These are phyloP conservation scores for Phellinidium pouzarii DNA, from an alignment of 1,284 basidiomycete genomes.

Conservation along the genomic window DNA sequence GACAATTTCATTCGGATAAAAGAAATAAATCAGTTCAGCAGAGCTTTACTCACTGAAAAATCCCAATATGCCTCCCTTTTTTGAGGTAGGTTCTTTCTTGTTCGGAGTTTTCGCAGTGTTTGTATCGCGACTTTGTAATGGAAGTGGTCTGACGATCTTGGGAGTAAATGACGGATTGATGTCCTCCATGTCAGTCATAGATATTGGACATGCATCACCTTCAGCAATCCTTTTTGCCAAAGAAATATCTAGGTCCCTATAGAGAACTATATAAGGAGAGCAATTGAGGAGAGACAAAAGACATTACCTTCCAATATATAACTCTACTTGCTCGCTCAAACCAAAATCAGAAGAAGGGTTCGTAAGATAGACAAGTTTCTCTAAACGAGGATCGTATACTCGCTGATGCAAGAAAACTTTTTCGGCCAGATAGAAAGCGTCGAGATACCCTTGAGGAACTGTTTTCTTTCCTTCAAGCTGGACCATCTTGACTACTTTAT, in stretches of 20 bases:
- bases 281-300: constrained; percentile 16
- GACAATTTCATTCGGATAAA: constrained; percentile 37
- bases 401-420: constrained; percentile 92
- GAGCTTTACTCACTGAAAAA: constrained; percentile 52
- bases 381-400: constrained; percentile 75
- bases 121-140: constrained; percentile 29
- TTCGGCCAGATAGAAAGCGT: constrained; percentile 75
- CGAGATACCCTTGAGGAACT: constrained; percentile 73
- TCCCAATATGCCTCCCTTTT: constrained; percentile 39
- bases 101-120: constrained; percentile 32
- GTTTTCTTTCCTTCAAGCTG: constrained; percentile 80
- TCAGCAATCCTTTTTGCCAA: constrained; percentile 62
- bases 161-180: constrained; percentile 69
- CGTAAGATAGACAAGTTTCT: constrained; percentile 65
- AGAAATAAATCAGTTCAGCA: too few species aligned
- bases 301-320: constrained; percentile 71
- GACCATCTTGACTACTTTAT: constrained; percentile 78
- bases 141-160: constrained; percentile 34
- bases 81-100: constrained; percentile 31
- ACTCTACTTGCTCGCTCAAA: constrained; percentile 35
- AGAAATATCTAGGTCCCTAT: constrained; percentile 51
- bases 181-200: constrained; percentile 66
- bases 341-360: constrained; percentile 37
- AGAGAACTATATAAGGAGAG: constrained; percentile 1
- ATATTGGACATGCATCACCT: constrained; percentile 78